These are phyloP conservation scores for Exophiala aquamarina DNA, from an alignment of 2,329 filamentous ascomycete genomes.

Conservation along the genomic window DNA sequence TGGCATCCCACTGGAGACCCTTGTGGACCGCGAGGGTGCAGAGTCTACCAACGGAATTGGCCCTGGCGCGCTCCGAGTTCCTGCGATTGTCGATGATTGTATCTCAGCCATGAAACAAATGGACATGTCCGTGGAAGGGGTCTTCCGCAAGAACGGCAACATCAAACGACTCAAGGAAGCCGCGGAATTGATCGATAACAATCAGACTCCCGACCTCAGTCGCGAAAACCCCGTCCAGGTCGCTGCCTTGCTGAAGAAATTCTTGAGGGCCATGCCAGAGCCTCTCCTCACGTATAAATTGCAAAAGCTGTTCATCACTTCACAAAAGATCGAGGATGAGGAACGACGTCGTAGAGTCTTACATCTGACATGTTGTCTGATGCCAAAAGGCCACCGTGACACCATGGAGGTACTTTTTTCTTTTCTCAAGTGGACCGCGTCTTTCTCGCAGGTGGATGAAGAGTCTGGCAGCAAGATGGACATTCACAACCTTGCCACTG, in stretches of 20 bases:
- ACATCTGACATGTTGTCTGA: slow-evolving; percentile 85
- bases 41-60: slow-evolving; percentile 98
- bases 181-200: slow-evolving; percentile 81
- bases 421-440: slow-evolving; percentile 96
- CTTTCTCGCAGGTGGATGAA: slow-evolving; percentile 95
- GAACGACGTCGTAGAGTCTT: slow-evolving; percentile 81
- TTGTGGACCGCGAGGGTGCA: slow-evolving; percentile 90
- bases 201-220: slow-evolving; percentile 80
- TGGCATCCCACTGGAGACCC: slow-evolving; percentile 80
- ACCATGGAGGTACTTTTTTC: slow-evolving; percentile 92
- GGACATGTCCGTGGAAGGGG: slow-evolving; percentile 97
- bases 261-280: slow-evolving; percentile 89
- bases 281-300: slow-evolving; percentile 94
- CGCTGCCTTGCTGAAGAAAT: slow-evolving; percentile 91
- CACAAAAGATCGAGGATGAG: slow-evolving; percentile 81
- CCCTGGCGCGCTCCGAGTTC: slow-evolving; percentile 84
- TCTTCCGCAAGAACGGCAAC: slow-evolving; percentile 98
- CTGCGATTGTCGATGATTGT: slow-evolving; percentile 91
- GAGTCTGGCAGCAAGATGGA: slow-evolving; percentile 99
- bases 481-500: slow-evolving; percentile 92
- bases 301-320: slow-evolving; percentile 84
- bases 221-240: slow-evolving; percentile 91
- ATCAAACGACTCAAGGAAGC: slow-evolving; percentile 90
- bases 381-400: slow-evolving; percentile 90
- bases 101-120: slow-evolving; percentile 95